Evolutionary conservation across 768 basidiomycete species (phyloP).

Genomic region (Cystobasidium tubakii): DNA sequence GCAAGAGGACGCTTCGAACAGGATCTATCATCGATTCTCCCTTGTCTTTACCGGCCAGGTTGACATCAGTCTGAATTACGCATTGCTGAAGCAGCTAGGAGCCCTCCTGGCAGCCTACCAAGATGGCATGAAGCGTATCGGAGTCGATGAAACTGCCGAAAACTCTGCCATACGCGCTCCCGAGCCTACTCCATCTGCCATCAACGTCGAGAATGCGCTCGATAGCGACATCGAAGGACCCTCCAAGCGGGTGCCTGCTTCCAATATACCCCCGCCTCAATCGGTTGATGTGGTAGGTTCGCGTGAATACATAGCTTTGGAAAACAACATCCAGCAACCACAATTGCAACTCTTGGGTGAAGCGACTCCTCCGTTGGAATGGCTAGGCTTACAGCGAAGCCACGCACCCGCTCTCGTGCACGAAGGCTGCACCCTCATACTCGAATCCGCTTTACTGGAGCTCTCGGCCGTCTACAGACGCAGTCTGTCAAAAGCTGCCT

Average conservation of each 20-base stretch:
- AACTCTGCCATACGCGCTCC: constrained; percentile 46
- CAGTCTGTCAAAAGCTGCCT: constrained; percentile 17
- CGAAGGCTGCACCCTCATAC: constrained; percentile 52
- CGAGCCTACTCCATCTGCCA: constrained; percentile 81
- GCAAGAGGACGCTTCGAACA: constrained; percentile 3
- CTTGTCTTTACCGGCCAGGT: constrained; percentile 32
- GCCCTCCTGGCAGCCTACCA: constrained; percentile 24
- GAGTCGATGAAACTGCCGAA: constrained; percentile 23
- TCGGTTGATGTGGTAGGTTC: constrained; percentile 4
- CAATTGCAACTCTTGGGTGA: constrained; percentile 39
- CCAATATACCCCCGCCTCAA: constrained; percentile 11
- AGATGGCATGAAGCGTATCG: constrained; percentile 31
- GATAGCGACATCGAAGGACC: constrained; percentile 69
- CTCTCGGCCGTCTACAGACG: constrained; percentile 11
- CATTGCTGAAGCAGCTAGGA: constrained; percentile 31
- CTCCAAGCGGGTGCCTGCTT: constrained; percentile 67
- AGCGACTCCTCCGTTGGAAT: constrained; percentile 37
- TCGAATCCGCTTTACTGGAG: constrained; percentile 56
- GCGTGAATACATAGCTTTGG: constrained; percentile 39
- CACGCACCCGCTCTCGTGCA: constrained; percentile 30
- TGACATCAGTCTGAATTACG: constrained; percentile 38
- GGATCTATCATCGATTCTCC: constrained; percentile 34
- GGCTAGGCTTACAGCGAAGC: constrained; percentile 31
- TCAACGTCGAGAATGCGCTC: constrained; percentile 61
- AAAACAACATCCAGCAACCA: constrained; percentile 36